Evolutionary conservation across 108 stramenopile genomes (phyloP), one percentile per base, ranked within the genome.

Genomic region (Thalassiosira profunda): DNA sequence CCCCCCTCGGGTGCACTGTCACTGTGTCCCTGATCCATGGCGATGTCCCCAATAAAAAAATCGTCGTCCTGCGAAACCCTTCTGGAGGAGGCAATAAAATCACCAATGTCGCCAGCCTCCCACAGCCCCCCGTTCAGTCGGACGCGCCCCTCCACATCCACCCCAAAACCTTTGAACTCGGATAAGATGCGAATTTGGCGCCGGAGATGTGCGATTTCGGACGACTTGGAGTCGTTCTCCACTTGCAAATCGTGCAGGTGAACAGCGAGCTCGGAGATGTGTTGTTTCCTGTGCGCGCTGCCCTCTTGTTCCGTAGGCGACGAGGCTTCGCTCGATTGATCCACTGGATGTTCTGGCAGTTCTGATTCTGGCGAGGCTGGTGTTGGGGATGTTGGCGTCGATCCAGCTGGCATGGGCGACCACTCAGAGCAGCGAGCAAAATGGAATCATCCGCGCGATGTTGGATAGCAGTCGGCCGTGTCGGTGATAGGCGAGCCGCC

Each of bases 1-100:
- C 2, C 10, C 29, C 15, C 23, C n/a, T 0, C 18, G 10, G 49
- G 30, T 5, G 49, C 14, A 26, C 28, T 51, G 33, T 52, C 12
- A 51, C 15, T 52, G 51, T 4, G 29, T n/a, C n/a, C 30, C 5
- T 52, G 21, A 52, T 52, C 33, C 51, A 52, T 52, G 9, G 51
- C 51, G n/a, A n/a, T n/a, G n/a, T n/a, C n/a, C n/a, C n/a, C n/a
- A n/a, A n/a, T n/a, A n/a, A n/a, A n/a, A n/a, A n/a, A n/a, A n/a
- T n/a, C n/a, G n/a, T n/a, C n/a, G n/a, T n/a, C n/a, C n/a, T n/a
- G n/a, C n/a, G n/a, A n/a, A n/a, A n/a, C 33, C 51, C 51, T 17
- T 52, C 51, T 1, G 33, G 3, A 33, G 1, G 15, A 5, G 51
- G 33, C 51, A 52, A 9, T 17, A 52, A 31, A 52, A 17, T 52